Percentiles rank a stretch among this genome's conserved stretches.
phyloP scores from a whole-genome alignment of 192 early-diverging fungal species.

The Backusella macrospora region DNA sequence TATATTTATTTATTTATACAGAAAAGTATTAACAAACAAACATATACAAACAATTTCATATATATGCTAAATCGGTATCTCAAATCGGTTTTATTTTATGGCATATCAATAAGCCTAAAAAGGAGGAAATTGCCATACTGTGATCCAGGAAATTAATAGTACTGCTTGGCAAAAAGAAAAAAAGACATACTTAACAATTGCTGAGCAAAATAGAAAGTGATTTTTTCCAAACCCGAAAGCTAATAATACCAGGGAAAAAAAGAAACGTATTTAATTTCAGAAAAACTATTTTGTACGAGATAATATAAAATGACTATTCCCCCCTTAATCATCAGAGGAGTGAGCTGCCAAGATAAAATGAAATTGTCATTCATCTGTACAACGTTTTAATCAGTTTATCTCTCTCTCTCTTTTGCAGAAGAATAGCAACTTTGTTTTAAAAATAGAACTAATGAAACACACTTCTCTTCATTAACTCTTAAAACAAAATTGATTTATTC shows the following conservation, averaged over 20 bases:
- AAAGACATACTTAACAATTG: background rate
- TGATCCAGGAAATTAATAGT: background rate
- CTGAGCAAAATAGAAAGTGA: background rate
- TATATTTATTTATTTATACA: no score
- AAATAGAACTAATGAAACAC: background rate
- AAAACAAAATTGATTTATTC: background rate
- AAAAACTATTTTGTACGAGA: background rate
- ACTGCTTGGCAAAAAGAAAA: background rate
- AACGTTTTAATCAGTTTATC: background rate
- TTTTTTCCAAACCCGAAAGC: background rate
- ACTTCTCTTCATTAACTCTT: background rate
- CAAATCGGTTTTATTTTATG: constrained; percentile 10
- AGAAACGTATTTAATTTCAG: background rate
- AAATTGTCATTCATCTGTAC: background rate
- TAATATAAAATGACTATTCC: background rate
- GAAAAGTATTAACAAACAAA: background rate
- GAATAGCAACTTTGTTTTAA: background rate
- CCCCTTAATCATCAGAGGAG: background rate
- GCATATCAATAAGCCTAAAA: background rate
- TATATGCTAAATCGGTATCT: background rate
- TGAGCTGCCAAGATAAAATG: constrained; percentile 8
- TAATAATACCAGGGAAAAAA: background rate
- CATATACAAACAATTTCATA: background rate
- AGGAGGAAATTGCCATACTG: background rate
- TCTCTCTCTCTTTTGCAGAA: background rate